Base-by-base conservation (phyloP, 306 rosid species). In the Acmispon strigosus region DNA sequence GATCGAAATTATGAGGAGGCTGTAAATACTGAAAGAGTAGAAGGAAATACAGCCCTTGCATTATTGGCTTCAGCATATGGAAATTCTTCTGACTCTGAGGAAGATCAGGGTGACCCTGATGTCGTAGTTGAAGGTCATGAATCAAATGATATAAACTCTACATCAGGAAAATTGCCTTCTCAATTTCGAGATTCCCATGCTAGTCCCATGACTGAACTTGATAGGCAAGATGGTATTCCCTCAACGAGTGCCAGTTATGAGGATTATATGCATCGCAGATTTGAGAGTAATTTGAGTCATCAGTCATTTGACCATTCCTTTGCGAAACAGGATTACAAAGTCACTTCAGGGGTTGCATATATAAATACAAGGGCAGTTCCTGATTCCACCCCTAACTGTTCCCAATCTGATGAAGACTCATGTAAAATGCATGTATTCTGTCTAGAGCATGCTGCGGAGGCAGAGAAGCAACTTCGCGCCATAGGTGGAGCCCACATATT, bases 381-480 rank as follows among this genome's bases (percentile, higher is more conserved):
- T 44, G 77, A 66, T 61, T 74, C 81, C 50, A 16, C 71, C 57
- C 15, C 71, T 4, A 76, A 51, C 60, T 49, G 70, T 77, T 70
- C 90, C 81, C 73, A 66, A 20, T 80, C 85, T 36, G 91, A 95
- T 11, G 89, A 87, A 48, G 97, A 95, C 76, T 87, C 96, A 15
- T 87, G 96, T 54, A 89, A 97, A 81, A 75, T 89, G 92, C 99
- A 95, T 84, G 92, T 95, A 43, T 95, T 95, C 76, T 95, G 99
- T 80, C 91, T 91, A 32, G 99, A 91, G 85, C 99, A 95, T 82
- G 99, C 99, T 24, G 77, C 75, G 69, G 97, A 89, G 74, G 97
- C 87, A 34, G 97, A 91, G 82, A 81, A 91, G 86, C 96, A 81
- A 81, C 97, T 95, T 77, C 88, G 82, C 47, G 84, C 91, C 56